Evolutionary conservation across 1,139 yeast genomes (phyloP), one percentile per base, ranked within the genome.

Genomic region (Saccharomycopsis hybrid): DNA sequence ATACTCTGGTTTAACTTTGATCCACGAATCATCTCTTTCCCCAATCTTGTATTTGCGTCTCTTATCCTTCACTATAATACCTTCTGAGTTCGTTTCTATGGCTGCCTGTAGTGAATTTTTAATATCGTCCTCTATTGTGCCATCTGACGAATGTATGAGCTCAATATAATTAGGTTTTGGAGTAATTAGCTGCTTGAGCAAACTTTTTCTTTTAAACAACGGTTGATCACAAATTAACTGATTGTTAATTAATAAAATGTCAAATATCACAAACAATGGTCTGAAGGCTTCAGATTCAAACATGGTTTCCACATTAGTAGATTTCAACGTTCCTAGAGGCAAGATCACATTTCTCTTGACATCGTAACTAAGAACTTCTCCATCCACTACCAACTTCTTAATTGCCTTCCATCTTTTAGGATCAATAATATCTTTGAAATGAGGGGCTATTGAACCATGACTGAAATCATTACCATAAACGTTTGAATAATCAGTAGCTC

Each of bases 351-450:
- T 68, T 24, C 79, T 67, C 9, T 72, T 67, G 9, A 77, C 77
- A 62, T 90, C 96, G 77, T 80, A 89, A 0, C 95, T 89, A 0
- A 90, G 82, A 89, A 92, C 85, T 65, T 92, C 98, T 1, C 98
- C 97, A 66, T 92, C 98, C 3, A 92, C 62, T 2, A 92, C 64
- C 54, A 72, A 65, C 43, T 65, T 65, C 45, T 68, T 60, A 2
- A 86, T 78, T 37, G 70, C 68, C 11, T 65, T 64, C 2, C 75
- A 72, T 4, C 68, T 64, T 1, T 63, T 56, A 1, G 66, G 65
- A 27, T 68, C 65, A 54, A 81, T 70, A 2, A 77, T 74, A 4
- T 72, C 63, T 2, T 65, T 59, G 36, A 86, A 60, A 58, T 78
- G 71, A 47, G 74, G 76, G 0, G 90, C 75, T n/a, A 86, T 67